Percentiles rank a stretch among this genome's conserved stretches.
These are phyloP conservation scores for Penicillium dipodomyicola DNA, from an alignment of 495 filamentous ascomycete species.

Conservation along the genomic window DNA sequence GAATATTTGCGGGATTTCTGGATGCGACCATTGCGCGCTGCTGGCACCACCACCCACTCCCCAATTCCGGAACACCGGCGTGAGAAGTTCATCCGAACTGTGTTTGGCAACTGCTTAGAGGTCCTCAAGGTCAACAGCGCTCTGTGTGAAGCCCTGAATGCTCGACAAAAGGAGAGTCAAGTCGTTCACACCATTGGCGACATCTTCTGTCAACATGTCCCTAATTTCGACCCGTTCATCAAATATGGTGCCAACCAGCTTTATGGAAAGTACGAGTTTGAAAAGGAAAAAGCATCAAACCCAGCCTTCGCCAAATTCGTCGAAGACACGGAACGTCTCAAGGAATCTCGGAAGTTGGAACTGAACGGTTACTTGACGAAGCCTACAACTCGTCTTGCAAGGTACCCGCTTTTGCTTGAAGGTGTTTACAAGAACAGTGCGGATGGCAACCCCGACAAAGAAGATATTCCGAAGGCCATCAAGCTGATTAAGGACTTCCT, in stretches of 20 bases:
- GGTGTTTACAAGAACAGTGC: slow-evolving; percentile 84
- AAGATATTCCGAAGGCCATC: slow-evolving; percentile 87
- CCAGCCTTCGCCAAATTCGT: slow-evolving; percentile 86
- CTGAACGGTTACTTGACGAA: slow-evolving; percentile 98
- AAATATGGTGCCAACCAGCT: slow-evolving; percentile 95
- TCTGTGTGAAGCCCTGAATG: slow-evolving; percentile 81
- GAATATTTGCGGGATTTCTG: slow-evolving; percentile 99
- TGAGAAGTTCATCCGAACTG: slow-evolving; percentile 87
- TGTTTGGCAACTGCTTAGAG: slow-evolving; percentile 95
- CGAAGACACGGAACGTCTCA: slow-evolving; percentile 92
- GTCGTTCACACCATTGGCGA: slow-evolving; percentile 90
- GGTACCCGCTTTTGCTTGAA: slow-evolving; percentile 93
- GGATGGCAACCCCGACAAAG: slow-evolving; percentile 81
- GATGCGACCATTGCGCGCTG: slow-evolving; percentile 84
- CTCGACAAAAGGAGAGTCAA: slow-evolving; percentile 83
- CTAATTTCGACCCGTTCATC: slow-evolving; percentile 93
- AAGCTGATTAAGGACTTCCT: slow-evolving; percentile 82
- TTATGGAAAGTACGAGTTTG: slow-evolving; percentile 96
- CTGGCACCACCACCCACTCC: slow-evolving; percentile 62
- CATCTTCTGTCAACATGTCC: slow-evolving; percentile 89
- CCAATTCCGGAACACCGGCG: slow-evolving; percentile 85
- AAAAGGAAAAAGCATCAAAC: slow-evolving; percentile 89
- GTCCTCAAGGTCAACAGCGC: slow-evolving; percentile 86
- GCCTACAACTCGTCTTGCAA: slow-evolving; percentile 90
- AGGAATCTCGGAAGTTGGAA: slow-evolving; percentile 95